Percentiles rank a stretch among this genome's conserved stretches.
Conservation (phyloP, 2,329 filamentous ascomycete genomes). For the Colletotrichum incanum region DNA sequence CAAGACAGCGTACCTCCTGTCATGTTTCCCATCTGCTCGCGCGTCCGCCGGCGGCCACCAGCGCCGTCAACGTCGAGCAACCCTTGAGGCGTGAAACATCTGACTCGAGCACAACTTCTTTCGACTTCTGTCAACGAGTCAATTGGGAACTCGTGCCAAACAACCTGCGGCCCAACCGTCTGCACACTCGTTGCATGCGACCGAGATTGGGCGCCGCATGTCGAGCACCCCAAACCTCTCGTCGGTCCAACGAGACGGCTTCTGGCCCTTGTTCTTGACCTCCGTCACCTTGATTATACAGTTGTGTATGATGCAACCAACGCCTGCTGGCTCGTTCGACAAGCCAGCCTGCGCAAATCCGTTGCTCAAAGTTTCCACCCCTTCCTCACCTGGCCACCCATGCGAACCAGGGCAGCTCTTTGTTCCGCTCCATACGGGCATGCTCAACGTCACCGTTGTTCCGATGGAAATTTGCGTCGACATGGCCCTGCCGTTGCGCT, state of each 20-base stretch:
- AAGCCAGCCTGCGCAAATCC: not conserved
- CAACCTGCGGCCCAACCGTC: not conserved
- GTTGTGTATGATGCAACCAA: conserved; percentile 26
- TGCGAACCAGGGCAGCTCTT: conserved; percentile 30
- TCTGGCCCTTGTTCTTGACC: not conserved
- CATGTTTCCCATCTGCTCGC: not conserved
- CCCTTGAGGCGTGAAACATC: not conserved
- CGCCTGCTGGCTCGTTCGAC: not conserved
- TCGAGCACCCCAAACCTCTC: not conserved
- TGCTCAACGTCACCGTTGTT: conserved; percentile 38
- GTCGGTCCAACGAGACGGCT: not conserved
- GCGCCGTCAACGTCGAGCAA: not conserved
- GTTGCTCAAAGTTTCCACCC: conserved; percentile 23
- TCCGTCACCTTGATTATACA: conserved; percentile 5
- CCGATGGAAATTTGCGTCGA: conserved; percentile 30
- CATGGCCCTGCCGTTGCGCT: conserved; percentile 29
- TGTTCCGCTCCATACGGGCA: conserved; percentile 20
- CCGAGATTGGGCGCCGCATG: not conserved
- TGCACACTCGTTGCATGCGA: not conserved
- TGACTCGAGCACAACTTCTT: not conserved
- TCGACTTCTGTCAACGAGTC: not conserved
- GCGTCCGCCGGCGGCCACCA: not conserved
- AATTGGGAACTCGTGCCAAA: not conserved
- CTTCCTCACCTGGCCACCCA: conserved; percentile 23
- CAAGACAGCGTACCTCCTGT: not conserved